Percentiles rank a stretch among this genome's conserved stretches.
Conservation (phyloP, 192 early-diverging fungal genomes). For the Linnemannia schmuckeri region DNA sequence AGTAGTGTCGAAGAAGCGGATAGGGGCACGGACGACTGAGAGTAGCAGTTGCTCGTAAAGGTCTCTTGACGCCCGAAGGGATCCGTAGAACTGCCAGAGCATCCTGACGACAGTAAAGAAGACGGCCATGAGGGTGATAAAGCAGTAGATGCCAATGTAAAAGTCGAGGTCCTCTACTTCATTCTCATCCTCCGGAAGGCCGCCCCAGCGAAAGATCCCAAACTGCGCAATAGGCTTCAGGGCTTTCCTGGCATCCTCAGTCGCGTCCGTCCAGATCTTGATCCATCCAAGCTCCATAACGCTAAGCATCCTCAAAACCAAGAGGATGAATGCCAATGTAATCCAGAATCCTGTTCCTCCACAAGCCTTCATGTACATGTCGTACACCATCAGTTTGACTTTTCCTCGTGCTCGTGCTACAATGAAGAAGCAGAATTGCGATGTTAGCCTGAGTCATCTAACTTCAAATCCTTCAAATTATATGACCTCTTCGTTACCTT, state of each 20-base stretch:
- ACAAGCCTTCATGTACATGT: constrained; percentile 77
- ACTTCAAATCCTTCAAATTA: not conserved
- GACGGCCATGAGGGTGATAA: constrained; percentile 59
- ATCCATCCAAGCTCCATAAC: constrained; percentile 78
- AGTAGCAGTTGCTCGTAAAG: constrained; percentile 72
- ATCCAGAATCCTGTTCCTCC: constrained; percentile 76
- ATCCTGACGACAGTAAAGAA: constrained; percentile 58
- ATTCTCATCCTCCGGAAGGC: not conserved
- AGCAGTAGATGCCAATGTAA: constrained; percentile 72
- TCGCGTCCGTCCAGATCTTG: constrained; percentile 65
- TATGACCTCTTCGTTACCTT: constrained; percentile 36
- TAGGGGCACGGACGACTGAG: constrained; percentile 75
- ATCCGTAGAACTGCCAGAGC: constrained; percentile 61
- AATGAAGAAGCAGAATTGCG: not conserved
- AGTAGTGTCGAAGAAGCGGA: constrained; percentile 91
- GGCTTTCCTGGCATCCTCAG: not conserved
- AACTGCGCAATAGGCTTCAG: not conserved
- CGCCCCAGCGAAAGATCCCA: not conserved
- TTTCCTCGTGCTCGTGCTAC: constrained; percentile 77
- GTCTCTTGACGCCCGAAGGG: constrained; percentile 68
- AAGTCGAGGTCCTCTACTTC: constrained; percentile 52
- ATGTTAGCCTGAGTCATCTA: not conserved
- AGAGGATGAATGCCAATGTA: constrained; percentile 57
- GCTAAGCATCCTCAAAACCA: constrained; percentile 59
- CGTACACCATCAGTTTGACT: constrained; percentile 82